These are phyloP conservation scores for Tetragonia tetragonoides DNA, from an alignment of 148 eudicot genomes.

Conservation along the genomic window DNA sequence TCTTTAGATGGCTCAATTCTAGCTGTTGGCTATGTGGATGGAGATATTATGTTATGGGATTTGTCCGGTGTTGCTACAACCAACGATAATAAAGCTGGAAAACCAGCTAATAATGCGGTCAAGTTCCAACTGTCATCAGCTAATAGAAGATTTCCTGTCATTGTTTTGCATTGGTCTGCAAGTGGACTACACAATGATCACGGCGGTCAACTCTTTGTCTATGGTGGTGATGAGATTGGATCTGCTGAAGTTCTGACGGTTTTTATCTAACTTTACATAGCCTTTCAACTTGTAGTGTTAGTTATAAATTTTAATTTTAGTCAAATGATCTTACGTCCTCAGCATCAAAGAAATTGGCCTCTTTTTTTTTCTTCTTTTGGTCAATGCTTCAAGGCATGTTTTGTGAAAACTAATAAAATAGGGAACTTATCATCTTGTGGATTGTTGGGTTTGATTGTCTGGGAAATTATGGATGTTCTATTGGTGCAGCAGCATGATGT, in stretches of 20 bases:
- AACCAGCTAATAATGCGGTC: slow-evolving; percentile 47
- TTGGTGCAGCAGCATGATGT: slow-evolving; percentile 2
- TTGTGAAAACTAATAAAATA: not conserved
- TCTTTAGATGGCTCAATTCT: slow-evolving; percentile 84
- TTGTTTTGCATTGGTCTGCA: slow-evolving; percentile 76
- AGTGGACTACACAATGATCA: slow-evolving; percentile 36
- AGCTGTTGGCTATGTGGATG: slow-evolving; percentile 96
- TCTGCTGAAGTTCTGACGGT: slow-evolving; percentile 97
- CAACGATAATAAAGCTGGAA: slow-evolving; percentile 45
- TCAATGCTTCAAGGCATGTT: not conserved
- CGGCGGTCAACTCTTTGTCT: slow-evolving; percentile 77
- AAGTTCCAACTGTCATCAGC: slow-evolving; percentile 78
- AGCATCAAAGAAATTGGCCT: not conserved
- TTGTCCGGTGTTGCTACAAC: slow-evolving; percentile 34
- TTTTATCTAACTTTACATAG: slow-evolving; percentile 25
- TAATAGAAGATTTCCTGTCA: slow-evolving; percentile 79
- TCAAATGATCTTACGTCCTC: not conserved
- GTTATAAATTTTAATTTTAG: slow-evolving; percentile 6
- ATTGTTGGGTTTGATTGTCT: not conserved
- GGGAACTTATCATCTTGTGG: not conserved
- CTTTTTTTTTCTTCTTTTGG: not conserved
- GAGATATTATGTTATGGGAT: slow-evolving; percentile 93
- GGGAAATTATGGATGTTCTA: slow-evolving; percentile 1
- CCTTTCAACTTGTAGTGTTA: slow-evolving; percentile 3
- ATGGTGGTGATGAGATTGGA: slow-evolving; percentile 95